Evolutionary conservation across 495 filamentous ascomycete species (phyloP).

Genomic region (Diplogelasinospora grovesii): DNA sequence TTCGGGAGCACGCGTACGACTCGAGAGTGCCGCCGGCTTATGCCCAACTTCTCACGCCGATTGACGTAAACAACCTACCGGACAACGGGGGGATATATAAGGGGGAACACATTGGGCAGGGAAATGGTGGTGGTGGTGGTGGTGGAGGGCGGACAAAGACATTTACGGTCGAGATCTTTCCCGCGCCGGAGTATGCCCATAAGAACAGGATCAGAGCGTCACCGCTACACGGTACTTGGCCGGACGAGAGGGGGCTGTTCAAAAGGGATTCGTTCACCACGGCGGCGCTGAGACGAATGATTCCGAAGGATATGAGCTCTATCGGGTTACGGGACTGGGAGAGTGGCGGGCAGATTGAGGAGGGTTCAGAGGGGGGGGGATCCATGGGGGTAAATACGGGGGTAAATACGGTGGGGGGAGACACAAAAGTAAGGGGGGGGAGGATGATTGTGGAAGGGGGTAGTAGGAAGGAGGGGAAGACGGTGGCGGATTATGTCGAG

Average conservation of each 20-base stretch:
- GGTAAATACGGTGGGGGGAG: too few relatives aligned
- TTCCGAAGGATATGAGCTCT: slow-evolving; percentile 31
- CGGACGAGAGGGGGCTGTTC: slow-evolving; percentile 12
- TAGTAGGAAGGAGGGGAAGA: too few relatives aligned
- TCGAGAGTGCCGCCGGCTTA: neutral
- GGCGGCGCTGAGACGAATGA: slow-evolving; percentile 22
- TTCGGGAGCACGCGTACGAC: neutral
- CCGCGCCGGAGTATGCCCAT: slow-evolving; percentile 31
- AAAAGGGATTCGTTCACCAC: slow-evolving; percentile 20
- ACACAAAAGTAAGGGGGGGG: too few relatives aligned
- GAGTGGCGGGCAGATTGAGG: slow-evolving; percentile 28
- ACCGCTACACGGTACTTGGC: slow-evolving; percentile 40
- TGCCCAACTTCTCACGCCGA: neutral
- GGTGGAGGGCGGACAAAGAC: too few relatives aligned
- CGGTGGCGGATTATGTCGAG: too few relatives aligned
- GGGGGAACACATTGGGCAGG: too few relatives aligned
- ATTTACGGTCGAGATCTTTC: slow-evolving; percentile 33
- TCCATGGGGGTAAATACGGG: neutral
- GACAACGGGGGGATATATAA: too few relatives aligned
- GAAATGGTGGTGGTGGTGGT: too few relatives aligned
- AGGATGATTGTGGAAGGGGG: too few relatives aligned
- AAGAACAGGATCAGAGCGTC: slow-evolving; percentile 23
- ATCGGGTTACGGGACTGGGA: slow-evolving; percentile 44
- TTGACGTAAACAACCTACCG: too few relatives aligned
- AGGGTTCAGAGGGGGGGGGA: neutral